These are phyloP conservation scores for Saccharomycopsis babjevae DNA, from an alignment of 805 yeast genomes.

Conservation along the genomic window DNA sequence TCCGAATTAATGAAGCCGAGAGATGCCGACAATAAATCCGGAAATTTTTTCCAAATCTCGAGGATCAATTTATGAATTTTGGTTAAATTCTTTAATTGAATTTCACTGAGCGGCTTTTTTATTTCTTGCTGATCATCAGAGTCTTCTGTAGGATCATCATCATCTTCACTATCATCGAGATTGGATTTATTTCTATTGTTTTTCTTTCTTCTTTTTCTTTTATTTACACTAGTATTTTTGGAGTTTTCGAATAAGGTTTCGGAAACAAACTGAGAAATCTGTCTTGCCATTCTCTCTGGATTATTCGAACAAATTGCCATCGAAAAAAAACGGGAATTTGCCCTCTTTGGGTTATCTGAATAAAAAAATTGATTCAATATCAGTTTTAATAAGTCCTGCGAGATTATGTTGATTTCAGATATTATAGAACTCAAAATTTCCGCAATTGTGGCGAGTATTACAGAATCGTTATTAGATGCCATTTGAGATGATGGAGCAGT, in stretches of 20 bases:
- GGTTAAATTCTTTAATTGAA: constrained; percentile 33
- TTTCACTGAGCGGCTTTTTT: constrained; percentile 6
- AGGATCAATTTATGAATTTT: constrained; percentile 55
- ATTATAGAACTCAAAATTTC: constrained; percentile 70
- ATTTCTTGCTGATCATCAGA: not conserved
- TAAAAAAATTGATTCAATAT: constrained; percentile 55
- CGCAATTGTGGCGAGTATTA: constrained; percentile 50
- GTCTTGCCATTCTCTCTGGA: constrained; percentile 63
- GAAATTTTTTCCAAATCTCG: constrained; percentile 68
- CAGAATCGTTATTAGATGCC: constrained; percentile 34
- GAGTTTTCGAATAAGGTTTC: constrained; percentile 54
- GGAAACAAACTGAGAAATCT: constrained; percentile 68
- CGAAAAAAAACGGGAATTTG: constrained; percentile 33
- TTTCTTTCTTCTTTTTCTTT: constrained; percentile 14
- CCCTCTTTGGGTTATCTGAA: constrained; percentile 40
- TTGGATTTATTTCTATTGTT: not conserved
- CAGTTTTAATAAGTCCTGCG: constrained; percentile 48
- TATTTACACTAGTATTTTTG: constrained; percentile 17
- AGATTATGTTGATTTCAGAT: constrained; percentile 57
- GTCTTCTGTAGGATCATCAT: constrained; percentile 17
- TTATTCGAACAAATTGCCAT: constrained; percentile 59
- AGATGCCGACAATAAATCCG: constrained; percentile 62
- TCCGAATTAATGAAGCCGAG: constrained; percentile 77
- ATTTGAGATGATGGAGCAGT: constrained; percentile 26
- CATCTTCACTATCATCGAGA: constrained; percentile 21